Evolutionary conservation across 2,329 filamentous ascomycete genomes (phyloP), one percentile per base, ranked within the genome.

Genomic region (Hypomyces rosellus): DNA sequence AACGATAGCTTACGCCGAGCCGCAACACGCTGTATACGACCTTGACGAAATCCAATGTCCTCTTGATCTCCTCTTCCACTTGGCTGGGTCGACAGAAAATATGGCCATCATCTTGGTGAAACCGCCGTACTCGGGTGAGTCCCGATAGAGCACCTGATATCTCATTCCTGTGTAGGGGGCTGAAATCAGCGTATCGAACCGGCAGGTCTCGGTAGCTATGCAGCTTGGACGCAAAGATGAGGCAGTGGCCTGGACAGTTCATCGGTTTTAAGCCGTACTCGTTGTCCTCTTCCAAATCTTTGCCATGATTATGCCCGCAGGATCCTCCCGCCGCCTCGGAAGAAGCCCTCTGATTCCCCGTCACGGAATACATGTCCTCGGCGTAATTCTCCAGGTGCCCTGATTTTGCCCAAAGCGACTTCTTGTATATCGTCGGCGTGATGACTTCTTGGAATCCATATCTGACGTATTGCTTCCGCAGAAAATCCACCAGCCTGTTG

Each of bases 401-500:
- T 0, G 88, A 93, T 57, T 84, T 85, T 61, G 88, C 83, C 90
- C 89, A 95, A 30, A 95, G 71, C 5, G 86, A 84, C 65, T 88
- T 88, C 64, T 95, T 95, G 74, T 93, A 95, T 63, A 95, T 93
- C 45, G 84, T 93, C 2, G 90, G 89, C 7, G 89, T 93, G 59
- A 95, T 84, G 56, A 95, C 89, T 66, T 95, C 89, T 57, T 90
- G 79, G 65, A 92, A 95, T 53, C 89, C 89, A 68, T 92, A 93
- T 56, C 84, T 80, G 22, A 85, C 80, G 63, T 95, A 95, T 64
- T 95, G 89, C 52, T 84, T 84, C 55, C 89, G 86, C 50, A 95
- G 76, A 63, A 93, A 95, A 40, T 85, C 78, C 53, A 89, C 81
- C 18, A 95, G 80, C 49, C 88, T 86, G 64, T 93, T 91, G 73